Conservation (phyloP, 768 basidiomycete species). For the Neoboletus brunneissimus region DNA sequence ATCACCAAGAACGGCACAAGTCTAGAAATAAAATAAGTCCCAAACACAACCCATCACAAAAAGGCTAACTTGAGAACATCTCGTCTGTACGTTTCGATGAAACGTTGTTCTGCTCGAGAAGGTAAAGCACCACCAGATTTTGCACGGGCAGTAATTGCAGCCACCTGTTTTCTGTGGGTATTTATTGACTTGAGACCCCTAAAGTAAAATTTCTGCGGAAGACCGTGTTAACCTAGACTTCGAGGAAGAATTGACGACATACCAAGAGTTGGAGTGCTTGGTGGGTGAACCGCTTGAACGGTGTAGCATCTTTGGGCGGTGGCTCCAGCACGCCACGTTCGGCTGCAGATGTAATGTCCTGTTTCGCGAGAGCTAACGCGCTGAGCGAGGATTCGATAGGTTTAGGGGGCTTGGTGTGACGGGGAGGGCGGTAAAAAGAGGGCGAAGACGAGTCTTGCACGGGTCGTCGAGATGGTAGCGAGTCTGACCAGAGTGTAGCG, state of each 20-base stretch:
- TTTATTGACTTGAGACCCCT: constrained; percentile 72
- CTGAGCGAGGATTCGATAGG: constrained; percentile 19
- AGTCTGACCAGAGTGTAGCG: constrained; percentile 23
- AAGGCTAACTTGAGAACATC: constrained; percentile 66
- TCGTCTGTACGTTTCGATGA: constrained; percentile 61
- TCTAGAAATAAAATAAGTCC: constrained; percentile 30
- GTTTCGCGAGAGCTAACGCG: constrained; percentile 51
- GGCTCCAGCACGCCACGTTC: constrained; percentile 67
- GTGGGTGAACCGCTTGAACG: constrained; percentile 49
- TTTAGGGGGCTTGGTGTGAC: constrained; percentile 19
- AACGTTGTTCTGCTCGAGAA: constrained; percentile 65
- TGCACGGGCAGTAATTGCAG: constrained; percentile 54
- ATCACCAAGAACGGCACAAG: constrained; percentile 78
- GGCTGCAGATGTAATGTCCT: constrained; percentile 64
- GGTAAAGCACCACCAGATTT: constrained; percentile 58
- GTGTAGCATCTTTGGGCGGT: constrained; percentile 59
- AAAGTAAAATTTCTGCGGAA: constrained; percentile 75
- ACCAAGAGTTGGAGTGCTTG: constrained; percentile 49
- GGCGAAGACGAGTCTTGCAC: constrained; percentile 27
- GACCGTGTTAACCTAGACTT: neutral
- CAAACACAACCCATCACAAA: neutral
- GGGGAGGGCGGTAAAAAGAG: constrained; percentile 27
- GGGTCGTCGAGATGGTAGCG: constrained; percentile 13
- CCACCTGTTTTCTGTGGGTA: constrained; percentile 53
- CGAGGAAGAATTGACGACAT: constrained; percentile 13